phyloP scores from a whole-genome alignment of 306 rosid species.

The Quercus agrifolia region DNA sequence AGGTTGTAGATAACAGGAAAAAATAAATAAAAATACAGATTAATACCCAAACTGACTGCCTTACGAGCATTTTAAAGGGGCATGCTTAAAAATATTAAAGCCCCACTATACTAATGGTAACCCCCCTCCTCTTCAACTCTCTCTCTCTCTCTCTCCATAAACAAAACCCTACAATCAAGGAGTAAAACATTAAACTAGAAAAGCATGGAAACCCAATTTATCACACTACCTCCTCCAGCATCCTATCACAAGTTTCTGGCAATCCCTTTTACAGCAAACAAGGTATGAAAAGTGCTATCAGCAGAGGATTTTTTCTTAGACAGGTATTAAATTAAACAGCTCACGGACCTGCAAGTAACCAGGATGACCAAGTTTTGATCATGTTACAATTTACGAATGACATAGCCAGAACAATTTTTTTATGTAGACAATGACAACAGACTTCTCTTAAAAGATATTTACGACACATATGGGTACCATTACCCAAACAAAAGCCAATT shows the following conservation, averaged over 20 bases:
- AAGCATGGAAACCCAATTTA: conserved; percentile 5
- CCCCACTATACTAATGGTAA: conserved; percentile 9
- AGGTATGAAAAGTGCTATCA: conserved; percentile 67
- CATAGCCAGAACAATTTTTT: neutral
- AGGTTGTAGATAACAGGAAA: neutral
- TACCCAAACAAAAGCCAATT: neutral
- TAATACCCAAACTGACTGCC: neutral
- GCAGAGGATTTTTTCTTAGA: conserved; percentile 69
- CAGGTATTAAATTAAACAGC: conserved; percentile 46
- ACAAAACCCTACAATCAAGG: conserved; percentile 9
- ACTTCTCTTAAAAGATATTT: neutral
- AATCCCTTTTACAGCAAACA: conserved; percentile 37
- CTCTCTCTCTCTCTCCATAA: neutral
- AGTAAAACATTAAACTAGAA: conserved; percentile 4
- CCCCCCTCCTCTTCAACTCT: neutral
- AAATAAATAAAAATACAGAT: neutral
- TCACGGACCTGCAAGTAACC: conserved; percentile 52
- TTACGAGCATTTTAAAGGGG: conserved; percentile 10
- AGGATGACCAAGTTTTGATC: neutral
- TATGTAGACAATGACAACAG: neutral
- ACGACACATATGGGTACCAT: neutral
- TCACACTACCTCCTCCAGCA: conserved; percentile 42
- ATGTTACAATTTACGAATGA: neutral
- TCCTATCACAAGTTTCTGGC: conserved; percentile 19
- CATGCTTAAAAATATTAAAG: conserved; percentile 18